These are phyloP conservation scores for Tilletia setariae DNA, from an alignment of 1,284 basidiomycete genomes.

Conservation along the genomic window DNA sequence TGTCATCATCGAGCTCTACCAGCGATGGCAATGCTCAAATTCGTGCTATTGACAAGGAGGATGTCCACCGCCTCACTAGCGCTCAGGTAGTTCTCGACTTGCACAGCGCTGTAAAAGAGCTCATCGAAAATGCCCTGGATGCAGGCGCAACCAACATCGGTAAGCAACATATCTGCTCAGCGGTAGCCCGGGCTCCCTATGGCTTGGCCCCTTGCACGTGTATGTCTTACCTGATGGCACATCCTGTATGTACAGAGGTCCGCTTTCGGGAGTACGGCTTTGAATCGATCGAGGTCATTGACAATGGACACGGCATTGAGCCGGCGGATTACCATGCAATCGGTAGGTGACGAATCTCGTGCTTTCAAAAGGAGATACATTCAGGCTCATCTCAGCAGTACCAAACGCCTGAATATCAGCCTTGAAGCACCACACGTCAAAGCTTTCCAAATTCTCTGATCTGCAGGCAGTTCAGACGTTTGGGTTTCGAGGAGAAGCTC, in stretches of 20 bases:
- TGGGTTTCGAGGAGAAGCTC: constrained; percentile 92
- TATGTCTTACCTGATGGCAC: neutral
- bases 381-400: neutral
- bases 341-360: constrained; percentile 63
- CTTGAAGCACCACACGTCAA: constrained; percentile 91
- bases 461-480: constrained; percentile 76
- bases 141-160: constrained; percentile 84
- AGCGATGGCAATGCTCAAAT: neutral
- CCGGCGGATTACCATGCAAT: constrained; percentile 73
- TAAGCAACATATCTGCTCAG: constrained; percentile 54
- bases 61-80: constrained; percentile 65
- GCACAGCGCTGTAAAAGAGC: constrained; percentile 87
- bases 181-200: no score
- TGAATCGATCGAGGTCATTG: constrained; percentile 80
- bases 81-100: constrained; percentile 94
- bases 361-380: no score
- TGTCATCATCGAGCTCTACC: neutral
- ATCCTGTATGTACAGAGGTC: constrained; percentile 65
- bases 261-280: constrained; percentile 85
- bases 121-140: constrained; percentile 93
- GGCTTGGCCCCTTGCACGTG: neutral
- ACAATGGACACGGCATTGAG: constrained; percentile 85
- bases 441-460: constrained; percentile 74
- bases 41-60: constrained; percentile 18
- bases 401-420: constrained; percentile 58